Conservation (phyloP, 352 stramenopile species). For the Globisporangium abappressorium region DNA sequence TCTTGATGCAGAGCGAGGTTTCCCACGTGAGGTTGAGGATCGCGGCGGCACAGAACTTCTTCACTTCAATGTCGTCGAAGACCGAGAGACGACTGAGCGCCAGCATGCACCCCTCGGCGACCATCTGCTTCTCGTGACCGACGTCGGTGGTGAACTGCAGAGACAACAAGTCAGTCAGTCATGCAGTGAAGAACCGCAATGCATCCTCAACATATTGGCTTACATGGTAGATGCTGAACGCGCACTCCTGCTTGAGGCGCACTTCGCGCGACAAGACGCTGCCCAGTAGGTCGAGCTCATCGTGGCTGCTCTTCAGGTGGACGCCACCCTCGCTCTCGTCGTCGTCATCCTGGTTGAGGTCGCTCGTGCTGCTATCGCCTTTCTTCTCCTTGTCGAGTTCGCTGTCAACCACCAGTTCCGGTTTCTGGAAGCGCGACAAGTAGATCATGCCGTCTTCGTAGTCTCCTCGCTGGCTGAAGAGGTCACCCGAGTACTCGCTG, state of each 20-base stretch:
- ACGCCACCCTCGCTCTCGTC: constrained; percentile 28
- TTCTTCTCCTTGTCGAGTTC: constrained; percentile 20
- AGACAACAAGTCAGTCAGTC: background rate
- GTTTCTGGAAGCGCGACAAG: constrained; percentile 75
- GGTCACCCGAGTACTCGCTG: constrained; percentile 62
- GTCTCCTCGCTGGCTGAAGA: constrained; percentile 82
- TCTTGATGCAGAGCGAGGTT: constrained; percentile 30
- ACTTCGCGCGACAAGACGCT: constrained; percentile 49
- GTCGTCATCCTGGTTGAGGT: constrained; percentile 44
- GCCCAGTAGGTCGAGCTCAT: constrained; percentile 38
- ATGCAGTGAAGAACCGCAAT: background rate
- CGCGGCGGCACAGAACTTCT: constrained; percentile 77
- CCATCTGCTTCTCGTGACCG: constrained; percentile 75
- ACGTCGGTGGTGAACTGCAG: constrained; percentile 53
- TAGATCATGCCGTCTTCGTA: constrained; percentile 90
- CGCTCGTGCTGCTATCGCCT: constrained; percentile 26
- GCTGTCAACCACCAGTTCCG: constrained; percentile 11
- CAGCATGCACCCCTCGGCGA: constrained; percentile 69
- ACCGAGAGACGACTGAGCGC: constrained; percentile 67
- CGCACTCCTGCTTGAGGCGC: constrained; percentile 75
- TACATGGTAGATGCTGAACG: constrained; percentile 80
- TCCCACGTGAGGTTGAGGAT: constrained; percentile 81
- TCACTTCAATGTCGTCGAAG: constrained; percentile 81
- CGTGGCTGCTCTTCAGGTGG: constrained; percentile 47
- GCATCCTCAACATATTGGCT: constrained; percentile 3